Percentiles rank a stretch among this genome's conserved stretches.
Conservation (phyloP, 805 yeast genomes). For the Ogataea pignaliae region DNA sequence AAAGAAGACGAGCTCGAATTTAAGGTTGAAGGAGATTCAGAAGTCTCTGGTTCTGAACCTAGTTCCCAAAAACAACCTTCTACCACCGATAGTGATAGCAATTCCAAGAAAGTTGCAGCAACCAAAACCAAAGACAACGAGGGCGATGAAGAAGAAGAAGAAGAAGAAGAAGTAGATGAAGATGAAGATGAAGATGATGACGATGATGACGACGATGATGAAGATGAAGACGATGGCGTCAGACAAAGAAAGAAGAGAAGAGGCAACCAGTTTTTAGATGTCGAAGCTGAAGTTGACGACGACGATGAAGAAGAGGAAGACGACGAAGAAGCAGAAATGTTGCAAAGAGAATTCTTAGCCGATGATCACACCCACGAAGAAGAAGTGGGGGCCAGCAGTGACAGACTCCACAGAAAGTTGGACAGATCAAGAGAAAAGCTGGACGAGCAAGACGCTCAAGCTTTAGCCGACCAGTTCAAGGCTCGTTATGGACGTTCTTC, state of each 20-base stretch:
- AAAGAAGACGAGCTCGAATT: too few species aligned
- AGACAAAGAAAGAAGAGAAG: conserved; percentile 44
- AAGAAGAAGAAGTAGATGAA: conserved; percentile 20
- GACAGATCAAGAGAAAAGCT: conserved; percentile 78
- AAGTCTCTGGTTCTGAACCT: too few species aligned
- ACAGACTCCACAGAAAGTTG: conserved; percentile 83
- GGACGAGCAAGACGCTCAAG: conserved; percentile 93
- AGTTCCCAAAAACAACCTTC: too few species aligned
- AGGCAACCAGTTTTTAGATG: conserved; percentile 90
- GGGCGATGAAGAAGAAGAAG: conserved; percentile 15
- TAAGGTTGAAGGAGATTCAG: too few species aligned
- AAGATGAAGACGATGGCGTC: conserved; percentile 54
- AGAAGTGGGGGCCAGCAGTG: conserved; percentile 43
- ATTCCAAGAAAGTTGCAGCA: too few species aligned
- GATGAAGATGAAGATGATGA: conserved; percentile 30
- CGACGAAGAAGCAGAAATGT: conserved; percentile 89
- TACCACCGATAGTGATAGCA: too few species aligned
- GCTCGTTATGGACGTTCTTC: conserved; percentile 89
- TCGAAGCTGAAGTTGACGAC: conserved; percentile 97
- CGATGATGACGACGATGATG: conserved; percentile 42
- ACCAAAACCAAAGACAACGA: conserved; percentile 17
- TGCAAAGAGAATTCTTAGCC: conserved; percentile 77
- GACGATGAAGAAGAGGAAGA: conserved; percentile 93
- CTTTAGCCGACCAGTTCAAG: conserved; percentile 84
- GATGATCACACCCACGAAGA: conserved; percentile 67